These are phyloP conservation scores for Yamadazyma scolyti DNA, from an alignment of 805 yeast species.

Conservation along the genomic window DNA sequence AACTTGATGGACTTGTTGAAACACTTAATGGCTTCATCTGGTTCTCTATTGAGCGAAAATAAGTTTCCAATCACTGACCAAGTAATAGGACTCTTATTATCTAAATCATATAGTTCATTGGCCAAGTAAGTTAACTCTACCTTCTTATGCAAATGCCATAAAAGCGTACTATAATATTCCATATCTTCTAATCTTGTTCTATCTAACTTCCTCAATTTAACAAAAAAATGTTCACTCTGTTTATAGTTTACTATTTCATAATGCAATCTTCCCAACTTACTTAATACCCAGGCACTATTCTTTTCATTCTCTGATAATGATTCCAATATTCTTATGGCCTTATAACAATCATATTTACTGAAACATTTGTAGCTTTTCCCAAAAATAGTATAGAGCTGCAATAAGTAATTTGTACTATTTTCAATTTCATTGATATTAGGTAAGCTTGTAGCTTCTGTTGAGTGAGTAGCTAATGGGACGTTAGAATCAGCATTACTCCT, in stretches of 20 bases:
- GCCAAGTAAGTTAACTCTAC: constrained; percentile 77
- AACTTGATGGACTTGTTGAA: constrained; percentile 74
- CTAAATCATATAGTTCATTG: constrained; percentile 69
- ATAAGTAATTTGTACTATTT: constrained; percentile 38
- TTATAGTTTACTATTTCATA: constrained; percentile 86
- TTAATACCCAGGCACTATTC: constrained; percentile 80
- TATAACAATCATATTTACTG: constrained; percentile 68
- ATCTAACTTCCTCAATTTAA: constrained; percentile 61
- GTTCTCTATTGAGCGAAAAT: constrained; percentile 76
- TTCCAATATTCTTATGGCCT: constrained; percentile 69
- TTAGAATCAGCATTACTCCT: constrained; percentile 18
- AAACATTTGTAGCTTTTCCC: constrained; percentile 62
- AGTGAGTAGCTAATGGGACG: constrained; percentile 9
- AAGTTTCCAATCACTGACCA: constrained; percentile 94
- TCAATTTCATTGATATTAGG: constrained; percentile 20
- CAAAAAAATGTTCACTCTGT: constrained; percentile 64
- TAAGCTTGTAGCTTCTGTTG: background rate
- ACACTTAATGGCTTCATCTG: constrained; percentile 85
- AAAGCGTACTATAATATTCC: constrained; percentile 85
- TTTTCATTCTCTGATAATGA: constrained; percentile 60
- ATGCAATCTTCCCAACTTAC: constrained; percentile 75
- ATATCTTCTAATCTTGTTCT: constrained; percentile 80
- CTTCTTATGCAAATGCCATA: constrained; percentile 90
- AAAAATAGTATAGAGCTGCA: constrained; percentile 47
- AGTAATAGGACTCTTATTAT: constrained; percentile 68